Evolutionary conservation across 2,329 filamentous ascomycete genomes (phyloP).

Genomic region (Scytalidium lignicola): DNA sequence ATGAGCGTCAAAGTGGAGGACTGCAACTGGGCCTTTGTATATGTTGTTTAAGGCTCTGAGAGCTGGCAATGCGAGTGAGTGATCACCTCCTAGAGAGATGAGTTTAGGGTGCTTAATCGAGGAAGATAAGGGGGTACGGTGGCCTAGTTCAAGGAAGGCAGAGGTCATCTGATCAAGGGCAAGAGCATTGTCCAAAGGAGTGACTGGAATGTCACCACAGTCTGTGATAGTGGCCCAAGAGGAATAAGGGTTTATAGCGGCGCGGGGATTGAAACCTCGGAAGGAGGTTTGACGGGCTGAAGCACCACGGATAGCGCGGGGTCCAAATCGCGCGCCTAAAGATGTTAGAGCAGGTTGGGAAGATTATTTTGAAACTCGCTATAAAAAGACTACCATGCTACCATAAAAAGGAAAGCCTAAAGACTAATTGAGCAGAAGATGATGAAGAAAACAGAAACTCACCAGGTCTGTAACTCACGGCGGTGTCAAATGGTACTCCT

Average conservation of each 20-base stretch:
- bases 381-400: constrained; percentile 11
- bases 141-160: constrained; percentile 23
- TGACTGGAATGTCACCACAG: constrained; percentile 43
- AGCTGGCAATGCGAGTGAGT: constrained; percentile 6
- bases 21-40: constrained; percentile 58
- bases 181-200: constrained; percentile 36
- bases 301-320: constrained; percentile 79
- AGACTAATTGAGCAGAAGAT: constrained; percentile 23
- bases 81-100: constrained; percentile 40
- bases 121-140: constrained; percentile 20
- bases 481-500: constrained; percentile 46
- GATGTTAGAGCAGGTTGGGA: constrained; percentile 22
- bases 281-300: constrained; percentile 75
- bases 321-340: constrained; percentile 71
- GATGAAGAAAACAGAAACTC: constrained; percentile 15
- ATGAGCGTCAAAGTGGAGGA: constrained; percentile 67
- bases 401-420: constrained; percentile 34
- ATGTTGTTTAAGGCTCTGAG: constrained; percentile 50
- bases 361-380: constrained; percentile 29
- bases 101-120: constrained; percentile 30
- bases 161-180: constrained; percentile 11
- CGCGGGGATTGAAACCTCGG: constrained; percentile 77
- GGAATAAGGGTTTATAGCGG: constrained; percentile 75
- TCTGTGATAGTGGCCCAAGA: constrained; percentile 48
- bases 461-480: constrained; percentile 25